Base-by-base conservation (phyloP, 345 rosid species). In the Hibiscus syriacus region DNA sequence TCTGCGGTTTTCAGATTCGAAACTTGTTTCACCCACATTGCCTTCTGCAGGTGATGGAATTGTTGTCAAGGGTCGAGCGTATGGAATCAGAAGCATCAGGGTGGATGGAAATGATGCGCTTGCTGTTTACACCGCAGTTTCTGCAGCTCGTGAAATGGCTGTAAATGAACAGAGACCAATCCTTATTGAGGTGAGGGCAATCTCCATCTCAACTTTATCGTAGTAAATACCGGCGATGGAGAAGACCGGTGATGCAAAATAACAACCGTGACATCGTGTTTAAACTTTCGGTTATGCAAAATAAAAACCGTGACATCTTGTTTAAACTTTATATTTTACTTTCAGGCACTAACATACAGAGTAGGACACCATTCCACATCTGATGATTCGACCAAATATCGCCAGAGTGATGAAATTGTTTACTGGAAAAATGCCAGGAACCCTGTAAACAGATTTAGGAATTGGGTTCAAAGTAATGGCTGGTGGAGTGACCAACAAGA, bases 311-410 rank as follows among this genome's bases (percentile, higher is more conserved):
- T 9, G 2, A 19, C 20, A 10, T 3, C 39, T n/a, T 8, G 53
- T 43, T 63, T 25, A 2, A 43, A 43, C 2, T 11, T 60, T 50
- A 36, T 16, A 41, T 59, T 39, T 27, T 46, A 16, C 16, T 34
- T 48, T 11, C 78, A 90, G 97, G 82, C 82, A 2, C 74, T 90
- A 30, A 86, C 95, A 1, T 90, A 90, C 57, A 79, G 97, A 77
- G 85, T 88, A 56, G 90, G 95, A 36, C 92, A 88, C 71, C 97
- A 90, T 76, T 90, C 97, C 8, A 90, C 97, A 14, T 90, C 97
- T 1, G 97, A 90, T 69, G 97, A 90, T 64, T 90, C 97, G 27
- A 86, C 97, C 60, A 90, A 86, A 74, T 90, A 90, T 70, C 77
- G 95, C 11, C 66, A 81, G 6, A 56, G 68, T 3, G 76, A 88